These are phyloP conservation scores for Kodamaea anthophila DNA, from an alignment of 1,139 yeast genomes.

Conservation along the genomic window DNA sequence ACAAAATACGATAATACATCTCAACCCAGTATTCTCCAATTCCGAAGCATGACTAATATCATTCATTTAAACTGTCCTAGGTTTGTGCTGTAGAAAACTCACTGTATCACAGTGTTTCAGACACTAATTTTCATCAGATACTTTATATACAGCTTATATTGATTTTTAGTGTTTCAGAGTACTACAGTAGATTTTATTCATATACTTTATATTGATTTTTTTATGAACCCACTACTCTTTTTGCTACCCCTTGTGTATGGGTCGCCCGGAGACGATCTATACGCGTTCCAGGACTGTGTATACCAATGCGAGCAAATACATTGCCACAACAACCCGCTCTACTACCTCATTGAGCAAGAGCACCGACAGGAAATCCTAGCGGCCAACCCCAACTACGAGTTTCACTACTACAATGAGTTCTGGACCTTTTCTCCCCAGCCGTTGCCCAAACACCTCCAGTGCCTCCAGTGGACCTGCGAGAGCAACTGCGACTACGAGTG, in stretches of 20 bases:
- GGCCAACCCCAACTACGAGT: conserved; percentile 12
- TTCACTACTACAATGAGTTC: conserved; percentile 24
- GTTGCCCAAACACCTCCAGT: conserved; percentile 36
- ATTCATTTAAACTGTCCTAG: no score
- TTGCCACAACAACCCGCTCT: conserved; percentile 30
- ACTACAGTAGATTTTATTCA: no score
- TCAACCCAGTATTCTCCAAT: no score
- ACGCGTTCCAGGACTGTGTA: conserved; percentile 62
- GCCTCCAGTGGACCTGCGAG: conserved; percentile 71
- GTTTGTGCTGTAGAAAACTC: no score
- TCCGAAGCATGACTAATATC: no score
- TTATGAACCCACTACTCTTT: no score
- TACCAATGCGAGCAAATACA: conserved; percentile 49
- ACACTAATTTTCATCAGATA: no score
- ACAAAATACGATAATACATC: no score
- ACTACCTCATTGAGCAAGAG: conserved; percentile 16
- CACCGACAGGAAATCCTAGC: conserved; percentile 14
- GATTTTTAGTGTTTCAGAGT: no score
- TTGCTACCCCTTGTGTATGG: background rate
- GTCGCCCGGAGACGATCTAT: conserved; percentile 78
- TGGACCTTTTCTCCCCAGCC: conserved; percentile 33
- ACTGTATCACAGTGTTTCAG: no score
- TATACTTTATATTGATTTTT: no score
- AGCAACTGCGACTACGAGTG: conserved; percentile 90
- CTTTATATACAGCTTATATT: no score